phyloP scores from a whole-genome alignment of 2,329 filamentous ascomycete genomes.

The Neofusicoccum laricinum region DNA sequence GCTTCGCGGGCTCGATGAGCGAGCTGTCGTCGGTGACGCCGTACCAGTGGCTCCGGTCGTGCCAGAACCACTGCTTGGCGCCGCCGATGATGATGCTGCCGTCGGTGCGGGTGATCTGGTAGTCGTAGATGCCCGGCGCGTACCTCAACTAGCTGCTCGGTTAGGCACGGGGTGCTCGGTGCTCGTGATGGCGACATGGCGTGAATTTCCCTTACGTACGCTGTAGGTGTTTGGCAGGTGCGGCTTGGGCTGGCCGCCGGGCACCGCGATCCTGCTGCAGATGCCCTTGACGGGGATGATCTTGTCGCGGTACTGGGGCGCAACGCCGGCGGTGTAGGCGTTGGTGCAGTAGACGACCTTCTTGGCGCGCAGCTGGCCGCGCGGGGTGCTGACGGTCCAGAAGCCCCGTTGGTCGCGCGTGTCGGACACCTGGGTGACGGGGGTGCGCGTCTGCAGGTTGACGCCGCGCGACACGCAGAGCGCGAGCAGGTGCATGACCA shows the following conservation, averaged over 20 bases:
- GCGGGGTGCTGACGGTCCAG: slow-evolving; percentile 22
- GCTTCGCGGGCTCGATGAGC: slow-evolving; percentile 39
- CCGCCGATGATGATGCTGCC: slow-evolving; percentile 48
- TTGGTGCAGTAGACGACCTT: slow-evolving; percentile 30
- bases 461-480: slow-evolving; percentile 20
- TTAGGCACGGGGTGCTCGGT: not conserved
- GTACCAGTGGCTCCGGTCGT: slow-evolving; percentile 42
- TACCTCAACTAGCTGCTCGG: not conserved
- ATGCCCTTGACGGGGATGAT: slow-evolving; percentile 35
- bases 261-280: slow-evolving; percentile 21
- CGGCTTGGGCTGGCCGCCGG: slow-evolving; percentile 13
- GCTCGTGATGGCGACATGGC: not conserved
- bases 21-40: slow-evolving; percentile 47
- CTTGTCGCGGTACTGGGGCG: slow-evolving; percentile 35
- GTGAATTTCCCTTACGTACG: slow-evolving; percentile 17
- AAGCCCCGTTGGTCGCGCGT: not conserved
- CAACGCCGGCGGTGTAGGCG: slow-evolving; percentile 26
- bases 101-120: slow-evolving; percentile 45
- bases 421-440: slow-evolving; percentile 17
- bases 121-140: slow-evolving; percentile 27
- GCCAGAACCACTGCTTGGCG: slow-evolving; percentile 34
- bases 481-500: slow-evolving; percentile 25
- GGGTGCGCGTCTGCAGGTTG: slow-evolving; percentile 29
- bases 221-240: slow-evolving; percentile 29
- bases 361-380: slow-evolving; percentile 22